Evolutionary conservation across 2,329 filamentous ascomycete species (phyloP), one percentile per base, ranked within the genome.

Genomic region (Arthrinium phaeospermum): DNA sequence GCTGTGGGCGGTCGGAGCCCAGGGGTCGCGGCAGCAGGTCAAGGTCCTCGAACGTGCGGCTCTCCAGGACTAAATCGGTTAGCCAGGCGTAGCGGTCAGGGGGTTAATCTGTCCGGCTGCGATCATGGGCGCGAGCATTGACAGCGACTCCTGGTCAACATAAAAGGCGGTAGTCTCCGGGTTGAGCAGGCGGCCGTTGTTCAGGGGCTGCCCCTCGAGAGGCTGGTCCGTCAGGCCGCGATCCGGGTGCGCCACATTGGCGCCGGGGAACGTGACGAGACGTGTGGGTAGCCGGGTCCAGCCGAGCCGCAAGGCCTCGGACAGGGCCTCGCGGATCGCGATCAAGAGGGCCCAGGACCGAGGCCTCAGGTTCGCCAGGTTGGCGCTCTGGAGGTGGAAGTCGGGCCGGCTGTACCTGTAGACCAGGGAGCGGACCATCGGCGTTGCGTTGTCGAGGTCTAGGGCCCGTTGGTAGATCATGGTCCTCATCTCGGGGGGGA

Each of bases 261-360:
- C 67, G 13, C 67, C 67, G 24, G 67, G 41, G 4, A 27, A 68
- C n/a, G 44, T 68, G 67, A 68, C 57, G 34, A n/a, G 19, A 12
- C 22, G 34, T 8, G 19, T 19, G 8, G 57, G 34, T 3, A 64
- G 57, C 57, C 19, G 57, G 57, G n/a, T 10, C 34, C 57, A 37
- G 57, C 34, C 34, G 19, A 14, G 10, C 34, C 57, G 30, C 10
- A 2, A 8, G 19, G 57, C 57, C 34, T 64, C 57, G 10, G 3
- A 8, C 2, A 14, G 10, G 57, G 34, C 57, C 57, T 64, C 57
- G 34, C 34, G 34, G 19, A 41, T 24, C 30, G 34, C 10, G 8
- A 4, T 7, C 22, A 41, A 22, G 8, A 64, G 30, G 57, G 34
- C 57, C 57, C 34, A 14, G 19, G 34, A 34, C 19, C 22, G 10